Percentiles rank a stretch among this genome's conserved stretches.
Evolutionary conservation across 331 rosid species (phyloP).

Genomic region (Acacia pycnantha): DNA sequence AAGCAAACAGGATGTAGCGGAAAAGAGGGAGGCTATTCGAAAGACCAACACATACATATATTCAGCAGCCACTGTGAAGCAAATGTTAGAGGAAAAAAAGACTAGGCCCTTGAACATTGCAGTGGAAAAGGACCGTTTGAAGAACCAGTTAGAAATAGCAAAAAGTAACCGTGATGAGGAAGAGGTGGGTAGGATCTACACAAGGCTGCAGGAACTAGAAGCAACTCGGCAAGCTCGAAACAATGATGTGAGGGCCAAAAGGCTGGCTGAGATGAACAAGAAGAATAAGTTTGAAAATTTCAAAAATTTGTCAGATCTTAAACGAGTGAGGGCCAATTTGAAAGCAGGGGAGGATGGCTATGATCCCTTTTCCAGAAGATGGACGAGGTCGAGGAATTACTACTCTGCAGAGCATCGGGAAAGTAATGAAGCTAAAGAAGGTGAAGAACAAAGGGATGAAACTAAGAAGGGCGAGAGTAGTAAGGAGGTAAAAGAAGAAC

Average conservation of each 20-base stretch:
- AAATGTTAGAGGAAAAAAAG: conserved; percentile 67
- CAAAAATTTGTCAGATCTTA: conserved; percentile 50
- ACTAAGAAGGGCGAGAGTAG: background rate
- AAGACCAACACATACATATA: conserved; percentile 48
- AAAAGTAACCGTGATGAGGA: conserved; percentile 39
- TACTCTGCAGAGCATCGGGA: conserved; percentile 33
- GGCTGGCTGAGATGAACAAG: conserved; percentile 69
- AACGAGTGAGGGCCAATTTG: conserved; percentile 24
- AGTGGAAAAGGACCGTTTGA: conserved; percentile 62
- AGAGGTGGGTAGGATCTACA: conserved; percentile 47
- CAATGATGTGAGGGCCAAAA: conserved; percentile 48
- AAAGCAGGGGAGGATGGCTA: conserved; percentile 63
- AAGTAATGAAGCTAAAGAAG: conserved; percentile 27
- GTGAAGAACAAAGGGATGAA: conserved; percentile 14
- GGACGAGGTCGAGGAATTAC: conserved; percentile 72
- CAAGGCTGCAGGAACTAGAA: conserved; percentile 51
- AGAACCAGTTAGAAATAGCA: conserved; percentile 50
- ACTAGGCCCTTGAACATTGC: conserved; percentile 58
- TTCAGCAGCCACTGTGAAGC: conserved; percentile 61
- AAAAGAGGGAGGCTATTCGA: conserved; percentile 52
- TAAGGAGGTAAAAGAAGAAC: background rate
- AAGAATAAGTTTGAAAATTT: conserved; percentile 63
- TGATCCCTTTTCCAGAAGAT: conserved; percentile 73
- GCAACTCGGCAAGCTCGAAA: conserved; percentile 39
- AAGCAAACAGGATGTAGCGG: conserved; percentile 41